phyloP scores from a whole-genome alignment of 2,329 filamentous ascomycete species.

The Talaromyces sp. region DNA sequence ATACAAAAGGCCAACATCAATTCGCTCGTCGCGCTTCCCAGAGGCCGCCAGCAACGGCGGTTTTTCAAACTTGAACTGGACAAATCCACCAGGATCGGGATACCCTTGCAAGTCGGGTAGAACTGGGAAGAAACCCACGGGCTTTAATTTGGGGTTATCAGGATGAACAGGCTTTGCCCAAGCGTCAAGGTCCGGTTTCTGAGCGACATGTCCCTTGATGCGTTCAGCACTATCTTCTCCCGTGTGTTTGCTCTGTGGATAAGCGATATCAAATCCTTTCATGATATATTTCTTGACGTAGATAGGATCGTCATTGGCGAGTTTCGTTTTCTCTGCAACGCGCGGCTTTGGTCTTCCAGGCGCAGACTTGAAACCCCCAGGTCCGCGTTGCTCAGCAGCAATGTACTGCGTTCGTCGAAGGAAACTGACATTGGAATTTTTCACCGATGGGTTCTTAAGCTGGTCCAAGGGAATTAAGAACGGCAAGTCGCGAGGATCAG shows the following conservation, averaged over 20 bases:
- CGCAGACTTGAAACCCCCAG: constrained; percentile 26
- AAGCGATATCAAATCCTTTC: constrained; percentile 62
- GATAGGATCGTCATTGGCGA: constrained; percentile 51
- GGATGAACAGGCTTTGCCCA: constrained; percentile 59
- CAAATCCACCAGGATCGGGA: constrained; percentile 54
- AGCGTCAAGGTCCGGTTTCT: constrained; percentile 51
- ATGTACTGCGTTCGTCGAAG: constrained; percentile 95
- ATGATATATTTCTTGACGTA: constrained; percentile 57
- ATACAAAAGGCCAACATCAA: constrained; percentile 55
- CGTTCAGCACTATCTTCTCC: constrained; percentile 51
- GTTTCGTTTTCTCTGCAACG: constrained; percentile 27
- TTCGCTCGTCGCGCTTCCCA: constrained; percentile 51
- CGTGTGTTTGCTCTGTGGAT: constrained; percentile 55
- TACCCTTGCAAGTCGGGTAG: constrained; percentile 58
- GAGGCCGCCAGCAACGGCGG: constrained; percentile 49
- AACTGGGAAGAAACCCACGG: constrained; percentile 57
- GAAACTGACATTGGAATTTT: constrained; percentile 80
- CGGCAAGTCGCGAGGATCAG: constrained; percentile 78
- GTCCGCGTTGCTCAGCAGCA: constrained; percentile 32
- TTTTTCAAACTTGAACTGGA: constrained; percentile 57
- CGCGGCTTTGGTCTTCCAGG: constrained; percentile 22
- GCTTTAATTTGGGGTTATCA: constrained; percentile 51
- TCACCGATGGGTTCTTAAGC: constrained; percentile 75
- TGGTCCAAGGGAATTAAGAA: constrained; percentile 79
- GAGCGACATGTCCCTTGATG: constrained; percentile 50